Base-by-base conservation (phyloP, 352 stramenopile genomes). In the Halophytophthora batemanensis region DNA sequence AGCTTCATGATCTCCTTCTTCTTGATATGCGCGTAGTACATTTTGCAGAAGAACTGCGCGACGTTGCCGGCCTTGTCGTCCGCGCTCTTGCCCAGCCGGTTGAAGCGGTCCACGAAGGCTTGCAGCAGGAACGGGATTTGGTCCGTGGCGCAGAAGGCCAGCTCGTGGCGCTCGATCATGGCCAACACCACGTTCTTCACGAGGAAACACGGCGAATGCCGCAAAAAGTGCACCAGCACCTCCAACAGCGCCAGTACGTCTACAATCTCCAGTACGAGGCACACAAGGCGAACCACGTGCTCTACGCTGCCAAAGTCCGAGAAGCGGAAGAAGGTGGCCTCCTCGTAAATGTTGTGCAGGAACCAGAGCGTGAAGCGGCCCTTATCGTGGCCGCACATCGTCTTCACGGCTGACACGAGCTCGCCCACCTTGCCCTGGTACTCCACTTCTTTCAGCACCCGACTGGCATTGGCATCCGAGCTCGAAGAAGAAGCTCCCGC, bases 311-410 rank as follows among this genome's bases (percentile, higher is more conserved):
- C 80, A 41, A 88, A 85, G 57, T 93, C 82, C 6, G 81, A 92
- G 42, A 93, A 88, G 0, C 77, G 68, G 43, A 95, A 95, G 53
- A 95, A 95, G 0, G 69, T 80, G 3, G 60, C 28, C 44, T 92
- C 77, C 49, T 90, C 76, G 59, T 95, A 95, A 43, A 95, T 82
- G 25, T 93, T 87, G 38, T 77, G 70, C 8, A 93, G 44, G 33
- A 95, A 91, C 84, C 84, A 95, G 15, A 74, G 53, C 2, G 84
- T 78, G 37, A 92, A 92, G 7, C 84, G 75, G 15, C 81, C 81
- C 63, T 93, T 95, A 59, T 95, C 84, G 46, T 95, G 78, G 0
- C 80, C 82, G 28, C 82, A 92, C 74, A 95, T 89, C 0, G 76
- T 93, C 59, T 95, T 95, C 18, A 95, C 80, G 19, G 80, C 77